These are phyloP conservation scores for Scytalidium lignicola DNA, from an alignment of 2,329 filamentous ascomycete species.

Conservation along the genomic window DNA sequence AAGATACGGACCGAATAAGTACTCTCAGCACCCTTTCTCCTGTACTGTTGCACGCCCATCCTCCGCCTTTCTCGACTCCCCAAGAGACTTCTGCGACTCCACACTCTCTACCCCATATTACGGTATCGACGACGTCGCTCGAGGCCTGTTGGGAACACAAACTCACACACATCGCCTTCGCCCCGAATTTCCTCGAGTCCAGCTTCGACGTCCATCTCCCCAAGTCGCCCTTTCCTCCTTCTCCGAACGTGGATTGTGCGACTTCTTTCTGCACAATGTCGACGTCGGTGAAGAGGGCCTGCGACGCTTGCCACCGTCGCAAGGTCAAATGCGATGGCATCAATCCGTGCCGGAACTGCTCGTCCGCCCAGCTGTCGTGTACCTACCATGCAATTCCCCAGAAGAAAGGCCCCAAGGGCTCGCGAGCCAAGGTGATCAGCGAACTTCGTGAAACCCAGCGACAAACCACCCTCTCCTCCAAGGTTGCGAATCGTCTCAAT, in stretches of 20 bases:
- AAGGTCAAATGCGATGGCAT: constrained; percentile 71
- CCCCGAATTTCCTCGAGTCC: not conserved
- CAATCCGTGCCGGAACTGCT: constrained; percentile 67
- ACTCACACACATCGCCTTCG: too few relatives aligned
- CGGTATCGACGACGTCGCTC: not conserved
- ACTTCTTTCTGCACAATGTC: constrained; percentile 15
- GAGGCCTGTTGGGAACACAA: not conserved
- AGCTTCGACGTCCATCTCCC: not conserved
- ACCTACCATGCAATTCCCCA: constrained; percentile 72
- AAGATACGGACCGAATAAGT: constrained; percentile 22
- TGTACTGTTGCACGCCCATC: too few relatives aligned
- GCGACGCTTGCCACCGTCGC: constrained; percentile 68
- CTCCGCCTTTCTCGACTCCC: constrained; percentile 10
- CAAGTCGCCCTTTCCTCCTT: not conserved
- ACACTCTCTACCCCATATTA: constrained; percentile 12
- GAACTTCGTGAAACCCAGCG: constrained; percentile 65
- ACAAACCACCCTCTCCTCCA: constrained; percentile 57
- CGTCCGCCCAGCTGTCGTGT: constrained; percentile 60
- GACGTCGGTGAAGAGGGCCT: constrained; percentile 49
- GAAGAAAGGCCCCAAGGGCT: constrained; percentile 73
- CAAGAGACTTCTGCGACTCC: constrained; percentile 8
- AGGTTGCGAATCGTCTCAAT: constrained; percentile 55
- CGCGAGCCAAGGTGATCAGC: constrained; percentile 69
- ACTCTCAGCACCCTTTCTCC: constrained; percentile 7
- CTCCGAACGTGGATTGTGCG: not conserved